Evolutionary conservation across 1,139 yeast species (phyloP).

Genomic region (Hansenula sp.): DNA sequence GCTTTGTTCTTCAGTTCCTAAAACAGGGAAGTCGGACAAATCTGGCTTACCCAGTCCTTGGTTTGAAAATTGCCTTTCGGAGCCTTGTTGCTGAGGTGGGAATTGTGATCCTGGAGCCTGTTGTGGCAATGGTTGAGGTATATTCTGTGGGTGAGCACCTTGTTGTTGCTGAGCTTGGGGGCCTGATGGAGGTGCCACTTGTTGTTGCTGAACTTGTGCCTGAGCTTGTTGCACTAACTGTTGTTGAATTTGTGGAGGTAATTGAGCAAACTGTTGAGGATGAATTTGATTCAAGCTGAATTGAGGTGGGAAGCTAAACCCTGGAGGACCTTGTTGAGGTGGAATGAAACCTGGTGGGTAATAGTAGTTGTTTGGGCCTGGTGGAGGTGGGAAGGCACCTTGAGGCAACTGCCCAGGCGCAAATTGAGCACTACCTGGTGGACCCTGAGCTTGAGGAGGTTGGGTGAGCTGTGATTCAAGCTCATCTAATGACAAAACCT

Average conservation of each 20-base stretch:
- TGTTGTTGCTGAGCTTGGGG: conserved; percentile 12
- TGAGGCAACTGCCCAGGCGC: conserved; percentile 22
- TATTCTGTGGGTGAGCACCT: conserved; percentile 18
- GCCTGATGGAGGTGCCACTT: conserved; percentile 6
- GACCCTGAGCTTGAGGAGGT: conserved; percentile 22
- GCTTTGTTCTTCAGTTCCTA: conserved; percentile 39
- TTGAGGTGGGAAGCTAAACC: conserved; percentile 37
- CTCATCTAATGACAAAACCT: conserved; percentile 22
- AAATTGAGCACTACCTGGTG: conserved; percentile 23
- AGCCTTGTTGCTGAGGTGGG: conserved; percentile 7
- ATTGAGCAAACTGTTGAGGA: conserved; percentile 27
- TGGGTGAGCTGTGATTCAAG: conserved; percentile 65
- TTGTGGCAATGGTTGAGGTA: conserved; percentile 15
- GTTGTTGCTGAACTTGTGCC: conserved; percentile 7
- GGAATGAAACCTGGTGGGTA: conserved; percentile 25
- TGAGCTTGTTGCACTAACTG: conserved; percentile 17
- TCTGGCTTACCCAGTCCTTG: conserved; percentile 27
- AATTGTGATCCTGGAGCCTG: conserved; percentile 20
- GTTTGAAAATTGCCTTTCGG: neutral
- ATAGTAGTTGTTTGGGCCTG: conserved; percentile 18
- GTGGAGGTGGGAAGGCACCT: conserved; percentile 14
- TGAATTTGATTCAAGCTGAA: conserved; percentile 23
- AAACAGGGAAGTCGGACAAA: conserved; percentile 46
- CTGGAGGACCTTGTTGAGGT: conserved; percentile 31
- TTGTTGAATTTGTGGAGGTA: conserved; percentile 27